Base-by-base conservation (phyloP, 805 yeast species). In the Barnettozyma vustinii region DNA sequence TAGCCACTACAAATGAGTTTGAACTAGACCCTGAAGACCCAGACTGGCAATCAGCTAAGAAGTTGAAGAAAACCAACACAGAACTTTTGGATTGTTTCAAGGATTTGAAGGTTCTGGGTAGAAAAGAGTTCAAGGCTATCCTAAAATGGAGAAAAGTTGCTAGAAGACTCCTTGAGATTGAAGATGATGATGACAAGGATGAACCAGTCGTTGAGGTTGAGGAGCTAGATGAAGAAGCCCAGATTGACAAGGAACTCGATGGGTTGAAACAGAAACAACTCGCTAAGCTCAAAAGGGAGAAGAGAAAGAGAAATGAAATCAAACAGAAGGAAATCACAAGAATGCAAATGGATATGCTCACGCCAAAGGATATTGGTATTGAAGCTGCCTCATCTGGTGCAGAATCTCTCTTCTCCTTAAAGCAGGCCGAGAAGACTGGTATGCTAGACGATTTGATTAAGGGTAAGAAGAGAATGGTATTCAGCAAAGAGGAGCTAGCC, bases 341-440 rank as follows among this genome's bases (percentile, higher is more conserved):
- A 71, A 84, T 89, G 87, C 97, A 94, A 70, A 84, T 94, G 92
- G 88, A 87, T 66, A 91, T 94, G 96, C 73, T 87, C 50, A 87
- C 97, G 6, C 96, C 96, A 61, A 80, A 77, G 71, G 96, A 90
- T 61, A 82, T 94, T 54, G 97, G 98, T 77, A 74, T 88, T 47
- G 99, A 94, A 64, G 96, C 97, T 16, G 92, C 88, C 16, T 77
- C 78, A 46, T 73, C 80, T 51, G 96, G 94, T 35, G 75, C 84
- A 48, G 91, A 86, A 51, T 77, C 91, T 1, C 71, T 89, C 50
- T 94, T 94, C 72, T 88, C 84, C 61, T 74, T 94, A 64, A 84
- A 81, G 60, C 69, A 78, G n/a, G 97, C 97, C 4, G 87, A 87
- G 65, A 86, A 85, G 66, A 83, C 96, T 3, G 98, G 97, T 41